phyloP scores from a whole-genome alignment of 2,329 filamentous ascomycete species.

The Colletotrichum falcatum region DNA sequence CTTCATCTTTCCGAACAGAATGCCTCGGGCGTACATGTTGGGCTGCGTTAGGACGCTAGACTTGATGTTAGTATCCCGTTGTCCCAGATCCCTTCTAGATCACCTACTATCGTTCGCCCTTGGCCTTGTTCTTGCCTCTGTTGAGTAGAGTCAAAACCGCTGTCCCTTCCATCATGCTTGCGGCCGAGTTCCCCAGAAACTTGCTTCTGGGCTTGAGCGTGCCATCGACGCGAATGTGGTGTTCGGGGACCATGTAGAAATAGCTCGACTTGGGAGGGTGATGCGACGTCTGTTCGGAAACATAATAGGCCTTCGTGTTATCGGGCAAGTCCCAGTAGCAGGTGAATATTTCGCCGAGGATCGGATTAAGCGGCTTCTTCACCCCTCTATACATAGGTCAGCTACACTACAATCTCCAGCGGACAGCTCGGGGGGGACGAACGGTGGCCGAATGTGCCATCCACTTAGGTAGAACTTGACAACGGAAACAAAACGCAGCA shows the following conservation, averaged over 20 bases:
- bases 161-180: conserved; percentile 97
- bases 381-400: conserved; percentile 76
- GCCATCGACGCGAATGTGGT: conserved; percentile 94
- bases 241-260: conserved; percentile 96
- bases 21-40: conserved; percentile 98
- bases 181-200: conserved; percentile 96
- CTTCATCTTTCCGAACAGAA: conserved; percentile 99
- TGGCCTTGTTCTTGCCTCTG: conserved; percentile 71
- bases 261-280: conserved; percentile 99
- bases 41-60: conserved; percentile 90
- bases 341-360: conserved; percentile 93
- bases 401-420: conserved; percentile 9
- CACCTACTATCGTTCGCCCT: conserved; percentile 87
- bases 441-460: conserved; percentile 99
- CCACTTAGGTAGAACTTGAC: conserved; percentile 98
- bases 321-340: conserved; percentile 96
- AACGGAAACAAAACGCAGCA: conserved; percentile 91
- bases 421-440: conserved; percentile 55
- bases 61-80: conserved; percentile 37
- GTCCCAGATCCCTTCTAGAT: background rate
- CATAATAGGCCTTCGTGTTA: conserved; percentile 90
- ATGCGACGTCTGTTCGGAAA: conserved; percentile 97
- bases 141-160: conserved; percentile 88
- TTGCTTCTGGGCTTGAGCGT: conserved; percentile 94
- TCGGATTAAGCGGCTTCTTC: conserved; percentile 97